Base-by-base conservation (phyloP, 768 basidiomycete genomes). In the Lactifluus rugatus region DNA sequence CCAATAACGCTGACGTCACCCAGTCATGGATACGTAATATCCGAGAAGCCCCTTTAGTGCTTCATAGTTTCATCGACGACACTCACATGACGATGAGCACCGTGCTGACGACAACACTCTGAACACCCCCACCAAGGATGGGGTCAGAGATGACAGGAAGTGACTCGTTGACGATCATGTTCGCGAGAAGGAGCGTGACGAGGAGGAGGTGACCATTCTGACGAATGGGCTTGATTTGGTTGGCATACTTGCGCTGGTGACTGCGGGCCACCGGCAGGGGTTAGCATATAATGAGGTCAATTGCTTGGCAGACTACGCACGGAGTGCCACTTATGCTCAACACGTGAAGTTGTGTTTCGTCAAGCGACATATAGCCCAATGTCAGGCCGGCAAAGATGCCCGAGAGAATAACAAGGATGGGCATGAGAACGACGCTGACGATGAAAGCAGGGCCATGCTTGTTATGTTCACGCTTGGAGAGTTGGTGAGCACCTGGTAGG, bases 361-460 rank as follows among this genome's bases (percentile, higher is more conserved):
- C 92, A 69, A 94, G 78, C 64, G 85, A 88, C 87, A 94, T 93
- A 70, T 91, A 93, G 34, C 92, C 92, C 47, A 94, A 75, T 57
- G 93, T 94, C 64, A 93, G 76, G 71, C 93, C 89, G 78, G 91
- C 91, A 80, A 93, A 93, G 58, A 92, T 65, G 68, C 91, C 91
- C 58, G 87, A 92, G 62, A 87, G 67, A 48, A 91, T 68, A 52
- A 93, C 92, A 65, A 93, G 84, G 34, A 92, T 67, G 52, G 92
- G 92, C 45, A 93, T 92, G 72, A 93, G 84, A 66, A 72, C 70
- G 8, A 74, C 75, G 59, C 74, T 75, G 57, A 73, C 67, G 64
- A 77, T 68, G 67, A 72, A 75, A 44, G 68, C 57, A 17, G 63
- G 48, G n/a, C 67, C 66, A 46, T 61, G 58, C 14, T 60, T 42